Evolutionary conservation across 306 rosid genomes (phyloP), one percentile per base, ranked within the genome.

Genomic region (Spatholobus suberectus): DNA sequence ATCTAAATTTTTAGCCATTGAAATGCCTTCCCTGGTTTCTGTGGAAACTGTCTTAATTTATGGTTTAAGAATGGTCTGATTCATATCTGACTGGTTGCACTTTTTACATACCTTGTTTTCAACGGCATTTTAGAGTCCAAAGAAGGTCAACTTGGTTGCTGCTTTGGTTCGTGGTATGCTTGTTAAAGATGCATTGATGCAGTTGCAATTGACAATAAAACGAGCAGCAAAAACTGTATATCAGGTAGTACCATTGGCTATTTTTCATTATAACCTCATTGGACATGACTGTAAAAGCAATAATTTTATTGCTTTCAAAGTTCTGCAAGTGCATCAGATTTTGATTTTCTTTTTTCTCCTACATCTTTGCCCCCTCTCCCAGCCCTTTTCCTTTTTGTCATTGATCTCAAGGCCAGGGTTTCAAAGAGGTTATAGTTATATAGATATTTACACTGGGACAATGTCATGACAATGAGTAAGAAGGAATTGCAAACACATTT

Each of bases 101-200:
- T 37, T 52, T 26, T 15, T 27, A 9, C 68, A 34, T 65, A 20
- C 68, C 67, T 17, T 37, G 43, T 74, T 23, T 38, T 86, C 34
- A 26, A 74, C 17, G 49, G 15, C 57, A 76, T 76, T 70, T 82
- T 84, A 96, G 98, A 93, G 97, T 87, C 99, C 98, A 47, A 96
- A 93, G 90, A 96, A 96, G 90, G 82, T 93, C 78, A 96, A 96
- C 90, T 89, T 96, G 93, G 98, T 96, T 71, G 98, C 97, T 84
- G 94, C 96, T 61, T 82, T 93, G 74, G 94, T 93, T 37, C 97
- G 98, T 81, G 99, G 99, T 26, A 96, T 96, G 99, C 99, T 93
- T 51, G 99, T 96, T 82, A 97, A 96, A 83, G 99, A 96, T 88
- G 99, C 99, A 72, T 85, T 93, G 82, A 32, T 93, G 87, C 99